Evolutionary conservation across 495 filamentous ascomycete genomes (phyloP).

Genomic region (Penicillium arizonense): DNA sequence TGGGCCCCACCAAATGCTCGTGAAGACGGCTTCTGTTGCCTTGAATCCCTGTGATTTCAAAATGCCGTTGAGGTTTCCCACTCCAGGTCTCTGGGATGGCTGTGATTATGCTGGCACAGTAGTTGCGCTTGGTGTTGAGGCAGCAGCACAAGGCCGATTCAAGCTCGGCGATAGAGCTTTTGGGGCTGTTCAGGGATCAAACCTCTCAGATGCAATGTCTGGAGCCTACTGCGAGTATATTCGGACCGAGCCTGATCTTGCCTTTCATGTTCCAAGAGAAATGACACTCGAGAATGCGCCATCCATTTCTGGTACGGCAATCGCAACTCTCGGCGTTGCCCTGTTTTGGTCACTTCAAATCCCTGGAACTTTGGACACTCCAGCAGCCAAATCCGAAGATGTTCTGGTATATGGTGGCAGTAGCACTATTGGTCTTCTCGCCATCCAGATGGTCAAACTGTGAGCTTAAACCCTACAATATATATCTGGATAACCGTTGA

Average conservation of each 20-base stretch:
- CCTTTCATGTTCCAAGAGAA: constrained; percentile 17
- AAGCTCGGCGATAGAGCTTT: constrained; percentile 28
- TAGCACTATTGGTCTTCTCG: constrained; percentile 43
- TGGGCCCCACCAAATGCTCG: constrained; percentile 20
- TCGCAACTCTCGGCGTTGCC: constrained; percentile 26
- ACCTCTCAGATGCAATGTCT: constrained; percentile 22
- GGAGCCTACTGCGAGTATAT: constrained; percentile 41
- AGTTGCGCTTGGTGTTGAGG: constrained; percentile 24
- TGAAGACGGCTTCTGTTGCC: constrained; percentile 35
- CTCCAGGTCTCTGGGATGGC: constrained; percentile 34
- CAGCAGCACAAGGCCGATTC: constrained; percentile 16
- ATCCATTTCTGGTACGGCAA: constrained; percentile 21
- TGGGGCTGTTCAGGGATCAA: constrained; percentile 35
- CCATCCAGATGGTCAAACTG: constrained; percentile 43
- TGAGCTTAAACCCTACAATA: constrained; percentile 10
- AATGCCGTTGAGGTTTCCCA: constrained; percentile 32
- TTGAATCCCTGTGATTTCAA: constrained; percentile 50
- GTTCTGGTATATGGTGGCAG: constrained; percentile 47
- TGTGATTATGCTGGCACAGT: constrained; percentile 46
- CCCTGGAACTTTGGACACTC: constrained; percentile 21
- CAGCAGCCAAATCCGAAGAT: constrained; percentile 18
- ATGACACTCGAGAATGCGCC: constrained; percentile 8
- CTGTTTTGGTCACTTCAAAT: constrained; percentile 30
- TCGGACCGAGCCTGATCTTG: constrained; percentile 19
- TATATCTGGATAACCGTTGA: background rate